Base-by-base conservation (phyloP, 768 basidiomycete species). In the Pholiota conissans region DNA sequence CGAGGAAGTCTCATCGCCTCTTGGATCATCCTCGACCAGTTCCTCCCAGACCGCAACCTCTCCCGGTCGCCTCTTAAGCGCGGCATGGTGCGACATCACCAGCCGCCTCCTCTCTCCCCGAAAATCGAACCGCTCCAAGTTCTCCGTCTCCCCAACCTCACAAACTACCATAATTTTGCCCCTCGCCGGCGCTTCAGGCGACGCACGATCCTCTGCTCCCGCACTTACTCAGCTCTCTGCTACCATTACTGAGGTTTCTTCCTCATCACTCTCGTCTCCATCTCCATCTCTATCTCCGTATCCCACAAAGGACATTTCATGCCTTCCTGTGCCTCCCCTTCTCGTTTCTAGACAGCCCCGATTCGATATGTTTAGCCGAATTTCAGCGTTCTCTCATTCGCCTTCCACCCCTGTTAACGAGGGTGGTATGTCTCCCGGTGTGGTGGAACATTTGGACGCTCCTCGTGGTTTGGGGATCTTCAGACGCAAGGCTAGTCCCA, bases 371-470 rank as follows among this genome's bases (percentile, higher is more conserved):
- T 34, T 37, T n/a, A 28, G 8, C n/a, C 52, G 48, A 39, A 48
- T 49, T 55, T 53, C 34, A 24, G 46, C 30, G 13, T 27, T 29
- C 20, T 49, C 50, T 22, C 30, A 14, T 28, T 49, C 45, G 20
- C 45, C 45, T 14, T 8, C 47, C 3, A 8, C 28, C 18, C 54
- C 45, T 9, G 42, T 16, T 8, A n/a, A 35, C 4, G 40, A 49
- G n/a, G 27, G 28, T 28, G 32, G 35, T 28, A 45, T 24, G 47
- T 63, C 62, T 4, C 62, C 62, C 5, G 59, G 45, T 18, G 35
- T 63, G 49, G 49, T 58, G 16, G 62, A 63, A 22, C 59, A 61
- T 18, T 24, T 53, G 28, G 47, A 56, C 28, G 57, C 37, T 9
- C 59, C 62, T 1, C 54, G 47, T 14, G 55, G 51, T 10, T 52